Conservation (phyloP, 768 basidiomycete genomes). For the Trametes elegans region DNA sequence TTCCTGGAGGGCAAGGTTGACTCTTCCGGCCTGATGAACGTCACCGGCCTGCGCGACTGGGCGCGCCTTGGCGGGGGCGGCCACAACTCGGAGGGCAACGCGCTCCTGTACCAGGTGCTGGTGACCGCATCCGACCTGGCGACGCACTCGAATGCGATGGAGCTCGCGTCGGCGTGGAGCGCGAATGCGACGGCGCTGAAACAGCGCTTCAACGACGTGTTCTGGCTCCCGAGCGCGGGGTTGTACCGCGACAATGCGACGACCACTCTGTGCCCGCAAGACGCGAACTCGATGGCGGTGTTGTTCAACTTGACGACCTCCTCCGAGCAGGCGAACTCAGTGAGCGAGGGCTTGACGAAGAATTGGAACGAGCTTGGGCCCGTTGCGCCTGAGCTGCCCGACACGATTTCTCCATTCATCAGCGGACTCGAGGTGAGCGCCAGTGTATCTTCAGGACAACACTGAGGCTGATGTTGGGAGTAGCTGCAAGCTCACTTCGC, state of each 20-base stretch:
- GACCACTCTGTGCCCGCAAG: constrained; percentile 52
- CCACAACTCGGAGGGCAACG: constrained; percentile 55
- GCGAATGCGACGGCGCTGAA: constrained; percentile 50
- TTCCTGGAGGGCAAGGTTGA: constrained; percentile 55
- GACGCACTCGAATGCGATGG: constrained; percentile 33
- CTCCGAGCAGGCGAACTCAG: constrained; percentile 34
- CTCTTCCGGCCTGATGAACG: constrained; percentile 47
- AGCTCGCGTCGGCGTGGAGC: constrained; percentile 38
- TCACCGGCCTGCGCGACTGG: constrained; percentile 59
- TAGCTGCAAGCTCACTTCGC: constrained; percentile 60
- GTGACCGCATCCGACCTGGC: constrained; percentile 48
- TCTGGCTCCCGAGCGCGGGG: constrained; percentile 48
- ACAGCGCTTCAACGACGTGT: constrained; percentile 44
- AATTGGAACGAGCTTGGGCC: constrained; percentile 56
- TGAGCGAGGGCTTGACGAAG: constrained; percentile 46
- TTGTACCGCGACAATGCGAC: constrained; percentile 56
- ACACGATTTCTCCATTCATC: constrained; percentile 60
- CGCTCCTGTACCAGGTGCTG: constrained; percentile 52
- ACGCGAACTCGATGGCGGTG: constrained; percentile 56
- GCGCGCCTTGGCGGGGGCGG: constrained; percentile 55
- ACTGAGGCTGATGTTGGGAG: background rate
- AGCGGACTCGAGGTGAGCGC: constrained; percentile 51
- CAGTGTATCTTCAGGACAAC: background rate
- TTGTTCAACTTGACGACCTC: constrained; percentile 50
- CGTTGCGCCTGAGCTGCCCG: constrained; percentile 54